Evolutionary conservation across 352 stramenopile species (phyloP).

Genomic region (Peronospora tabacina): DNA sequence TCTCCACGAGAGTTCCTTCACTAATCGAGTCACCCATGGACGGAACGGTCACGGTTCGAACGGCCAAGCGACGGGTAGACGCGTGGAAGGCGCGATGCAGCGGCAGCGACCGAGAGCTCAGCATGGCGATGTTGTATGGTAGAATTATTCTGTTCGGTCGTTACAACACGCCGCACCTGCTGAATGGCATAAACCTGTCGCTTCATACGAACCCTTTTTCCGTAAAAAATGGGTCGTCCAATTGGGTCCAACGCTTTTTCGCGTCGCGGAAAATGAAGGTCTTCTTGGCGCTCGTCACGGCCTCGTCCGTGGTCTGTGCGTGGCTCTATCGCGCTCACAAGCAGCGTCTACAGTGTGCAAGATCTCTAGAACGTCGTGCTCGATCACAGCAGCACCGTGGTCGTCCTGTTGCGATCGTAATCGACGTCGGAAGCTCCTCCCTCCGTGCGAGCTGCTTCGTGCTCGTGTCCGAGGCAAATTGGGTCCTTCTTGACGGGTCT

Average conservation of each 20-base stretch:
- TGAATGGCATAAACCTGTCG: constrained; percentile 1
- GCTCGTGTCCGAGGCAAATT: constrained; percentile 36
- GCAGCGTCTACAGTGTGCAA: constrained; percentile 18
- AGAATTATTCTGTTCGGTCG: no score
- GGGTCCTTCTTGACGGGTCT: constrained; percentile 55
- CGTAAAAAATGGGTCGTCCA: no score
- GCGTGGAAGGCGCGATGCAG: constrained; percentile 43
- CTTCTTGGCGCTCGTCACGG: constrained; percentile 21
- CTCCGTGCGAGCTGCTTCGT: constrained; percentile 87
- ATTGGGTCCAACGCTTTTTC: no score
- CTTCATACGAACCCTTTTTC: no score
- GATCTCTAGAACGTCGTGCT: constrained; percentile 25
- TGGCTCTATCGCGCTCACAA: constrained; percentile 21
- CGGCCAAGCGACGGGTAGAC: constrained; percentile 31
- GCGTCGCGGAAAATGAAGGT: constrained; percentile 17
- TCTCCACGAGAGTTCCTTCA: constrained; percentile 95
- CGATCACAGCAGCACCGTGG: constrained; percentile 39
- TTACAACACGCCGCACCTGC: background rate
- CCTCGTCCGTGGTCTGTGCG: constrained; percentile 19
- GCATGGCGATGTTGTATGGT: constrained; percentile 9
- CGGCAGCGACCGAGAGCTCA: constrained; percentile 15
- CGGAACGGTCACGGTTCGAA: constrained; percentile 78
- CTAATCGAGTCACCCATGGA: constrained; percentile 96
- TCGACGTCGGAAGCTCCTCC: constrained; percentile 91
- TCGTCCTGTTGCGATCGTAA: constrained; percentile 54